Evolutionary conservation across 1,284 basidiomycete genomes (phyloP), one percentile per base, ranked within the genome.

Genomic region (Meripilus lineatus): DNA sequence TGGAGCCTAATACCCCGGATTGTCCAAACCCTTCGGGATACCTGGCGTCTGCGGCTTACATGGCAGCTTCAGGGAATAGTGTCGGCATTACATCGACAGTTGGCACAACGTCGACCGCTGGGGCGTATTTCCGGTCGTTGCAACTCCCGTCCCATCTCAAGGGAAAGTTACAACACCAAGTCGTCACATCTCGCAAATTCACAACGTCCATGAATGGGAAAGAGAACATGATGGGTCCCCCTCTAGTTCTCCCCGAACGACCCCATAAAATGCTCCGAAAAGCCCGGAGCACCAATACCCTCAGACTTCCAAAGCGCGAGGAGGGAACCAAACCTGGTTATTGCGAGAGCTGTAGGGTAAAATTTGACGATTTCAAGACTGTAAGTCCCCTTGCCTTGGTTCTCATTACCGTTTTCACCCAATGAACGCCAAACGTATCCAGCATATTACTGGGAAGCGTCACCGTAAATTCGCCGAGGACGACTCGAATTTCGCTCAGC

Each of bases 41-140:
- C 57, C 67, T 81, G 6, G 72, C 75, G 8, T 81, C 84, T 14
- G 70, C 71, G 32, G 75, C 72, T 15, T 92, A 87, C 58, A 74
- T 89, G 48, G 90, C 92, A 37, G 93, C 93, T 3, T 96, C 93
- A 1, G 93, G 93, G 14, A 99, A 99, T 66, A 95, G 91, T 53
- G 90, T 98, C 39, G 77, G 81, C 33, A 84, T 98, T 58, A 93
- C 95, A 2, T 94, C 91, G 10, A 89, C 87, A 35, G 83, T 86
- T 37, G 89, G 84, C 3, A 88, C 89, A 6, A 93, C 90, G 4
- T 96, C 94, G 3, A 90, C 89, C 11, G 67, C 73, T 15, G 74
- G 74, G 4, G 64, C 68, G 20, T 59, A 67, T 2, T 64, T 70
- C 46, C 66, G 65, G 36, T 67, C 67, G 26, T 50, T 71, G 25